phyloP scores from a whole-genome alignment of 176 grass and related monocot genomes.

The Typha latifolia region DNA sequence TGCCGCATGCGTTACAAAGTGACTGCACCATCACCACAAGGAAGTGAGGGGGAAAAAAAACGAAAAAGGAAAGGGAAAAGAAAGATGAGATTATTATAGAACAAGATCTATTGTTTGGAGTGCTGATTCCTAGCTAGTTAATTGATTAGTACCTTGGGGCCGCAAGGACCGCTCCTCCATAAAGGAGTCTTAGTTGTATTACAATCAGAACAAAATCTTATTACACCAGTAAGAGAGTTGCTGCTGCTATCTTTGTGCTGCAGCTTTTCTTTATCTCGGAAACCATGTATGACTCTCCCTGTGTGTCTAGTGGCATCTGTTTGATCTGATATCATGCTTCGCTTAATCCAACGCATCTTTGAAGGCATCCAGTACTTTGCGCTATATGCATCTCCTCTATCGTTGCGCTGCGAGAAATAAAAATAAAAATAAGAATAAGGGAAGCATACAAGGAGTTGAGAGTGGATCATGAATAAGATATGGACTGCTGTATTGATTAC shows the following conservation, averaged over 20 bases:
- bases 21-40: conserved; percentile 48
- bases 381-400: background rate
- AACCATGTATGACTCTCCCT: background rate
- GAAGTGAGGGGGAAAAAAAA: no score
- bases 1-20: conserved; percentile 94
- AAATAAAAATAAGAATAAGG: no score
- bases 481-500: no score
- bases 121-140: no score
- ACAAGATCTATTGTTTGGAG: no score
- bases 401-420: no score
- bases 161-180: conserved; percentile 91
- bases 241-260: conserved; percentile 2
- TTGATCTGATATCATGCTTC: background rate
- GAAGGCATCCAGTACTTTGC: background rate
- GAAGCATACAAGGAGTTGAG: no score
- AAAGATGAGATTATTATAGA: background rate
- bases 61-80: background rate
- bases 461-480: no score
- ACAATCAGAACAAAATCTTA: conserved; percentile 92
- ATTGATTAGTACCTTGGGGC: conserved; percentile 60
- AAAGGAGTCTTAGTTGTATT: conserved; percentile 92
- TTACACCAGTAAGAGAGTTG: conserved; percentile 35
- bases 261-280: no score
- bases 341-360: background rate
- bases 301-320: background rate